Evolutionary conservation across 2,329 filamentous ascomycete genomes (phyloP).

Genomic region (Cordyceps cateniannulata): DNA sequence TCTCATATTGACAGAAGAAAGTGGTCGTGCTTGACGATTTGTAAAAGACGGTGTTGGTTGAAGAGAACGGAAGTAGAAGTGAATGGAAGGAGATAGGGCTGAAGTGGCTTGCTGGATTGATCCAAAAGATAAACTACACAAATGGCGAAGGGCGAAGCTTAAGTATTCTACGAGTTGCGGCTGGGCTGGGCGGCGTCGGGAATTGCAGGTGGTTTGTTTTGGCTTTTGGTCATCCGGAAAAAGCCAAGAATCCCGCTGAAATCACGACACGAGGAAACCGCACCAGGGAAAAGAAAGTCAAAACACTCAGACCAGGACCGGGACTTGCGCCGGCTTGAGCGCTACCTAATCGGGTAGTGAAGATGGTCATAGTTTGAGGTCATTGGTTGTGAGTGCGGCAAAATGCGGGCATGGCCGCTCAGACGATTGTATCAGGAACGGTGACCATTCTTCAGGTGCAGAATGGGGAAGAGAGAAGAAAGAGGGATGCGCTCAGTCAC

Average conservation of each 20-base stretch:
- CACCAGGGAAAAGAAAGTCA: background rate
- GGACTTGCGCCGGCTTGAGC: background rate
- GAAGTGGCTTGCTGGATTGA: background rate
- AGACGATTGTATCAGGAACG: conserved; percentile 7
- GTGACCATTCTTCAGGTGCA: background rate
- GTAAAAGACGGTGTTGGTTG: too few species aligned
- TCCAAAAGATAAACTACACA: background rate
- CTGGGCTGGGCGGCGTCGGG: background rate
- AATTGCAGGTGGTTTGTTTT: background rate
- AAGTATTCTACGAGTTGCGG: background rate
- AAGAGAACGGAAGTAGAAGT: background rate
- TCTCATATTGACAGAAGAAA: conserved; percentile 5
- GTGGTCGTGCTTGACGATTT: background rate
- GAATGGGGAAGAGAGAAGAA: background rate
- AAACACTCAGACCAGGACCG: conserved; percentile 1
- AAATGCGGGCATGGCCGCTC: background rate
- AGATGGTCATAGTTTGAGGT: background rate
- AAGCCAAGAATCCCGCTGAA: background rate
- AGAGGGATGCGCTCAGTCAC: background rate
- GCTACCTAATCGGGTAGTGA: background rate
- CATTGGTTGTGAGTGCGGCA: background rate
- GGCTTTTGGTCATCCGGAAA: background rate
- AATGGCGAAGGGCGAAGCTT: background rate
- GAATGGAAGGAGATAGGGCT: background rate
- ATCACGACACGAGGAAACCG: background rate